These are phyloP conservation scores for Poa pratensis DNA, from an alignment of 176 grass and related monocot species.

Conservation along the genomic window DNA sequence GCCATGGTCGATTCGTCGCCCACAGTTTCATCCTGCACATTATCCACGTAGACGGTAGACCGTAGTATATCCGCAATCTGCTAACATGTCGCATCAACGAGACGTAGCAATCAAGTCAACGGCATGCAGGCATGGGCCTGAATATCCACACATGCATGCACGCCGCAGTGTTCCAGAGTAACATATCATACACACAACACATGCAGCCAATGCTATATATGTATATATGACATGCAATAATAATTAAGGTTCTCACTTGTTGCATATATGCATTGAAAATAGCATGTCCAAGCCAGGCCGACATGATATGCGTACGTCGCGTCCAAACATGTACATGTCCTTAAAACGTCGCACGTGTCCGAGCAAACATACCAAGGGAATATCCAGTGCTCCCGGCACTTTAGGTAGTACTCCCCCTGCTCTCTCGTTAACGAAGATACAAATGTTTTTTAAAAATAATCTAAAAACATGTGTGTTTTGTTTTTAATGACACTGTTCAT, in stretches of 20 bases:
- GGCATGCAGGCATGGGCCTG: conserved; percentile 43
- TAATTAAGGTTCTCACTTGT: background rate
- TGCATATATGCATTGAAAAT: background rate
- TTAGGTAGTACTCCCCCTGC: too few relatives aligned
- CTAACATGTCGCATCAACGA: conserved; percentile 28
- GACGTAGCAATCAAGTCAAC: conserved; percentile 24
- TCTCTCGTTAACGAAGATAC: too few relatives aligned
- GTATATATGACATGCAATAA: background rate
- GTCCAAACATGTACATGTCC: conserved; percentile 41
- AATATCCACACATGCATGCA: conserved; percentile 25
- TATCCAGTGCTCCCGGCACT: too few relatives aligned
- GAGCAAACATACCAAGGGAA: too few relatives aligned
- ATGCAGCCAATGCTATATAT: too few relatives aligned
- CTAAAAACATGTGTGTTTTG: too few relatives aligned
- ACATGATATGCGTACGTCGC: conserved; percentile 25
- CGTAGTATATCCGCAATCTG: too few relatives aligned
- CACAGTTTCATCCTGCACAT: background rate
- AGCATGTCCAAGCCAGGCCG: background rate
- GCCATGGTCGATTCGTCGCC: conserved; percentile 34
- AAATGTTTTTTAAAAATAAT: too few relatives aligned
- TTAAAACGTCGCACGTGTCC: conserved; percentile 42
- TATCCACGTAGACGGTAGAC: too few relatives aligned
- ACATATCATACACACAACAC: background rate
- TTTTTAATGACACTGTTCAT: too few relatives aligned
- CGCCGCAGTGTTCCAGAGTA: background rate